Conservation (phyloP, 2,329 filamentous ascomycete species). For the Ceratocystiopsis brevicomis region DNA sequence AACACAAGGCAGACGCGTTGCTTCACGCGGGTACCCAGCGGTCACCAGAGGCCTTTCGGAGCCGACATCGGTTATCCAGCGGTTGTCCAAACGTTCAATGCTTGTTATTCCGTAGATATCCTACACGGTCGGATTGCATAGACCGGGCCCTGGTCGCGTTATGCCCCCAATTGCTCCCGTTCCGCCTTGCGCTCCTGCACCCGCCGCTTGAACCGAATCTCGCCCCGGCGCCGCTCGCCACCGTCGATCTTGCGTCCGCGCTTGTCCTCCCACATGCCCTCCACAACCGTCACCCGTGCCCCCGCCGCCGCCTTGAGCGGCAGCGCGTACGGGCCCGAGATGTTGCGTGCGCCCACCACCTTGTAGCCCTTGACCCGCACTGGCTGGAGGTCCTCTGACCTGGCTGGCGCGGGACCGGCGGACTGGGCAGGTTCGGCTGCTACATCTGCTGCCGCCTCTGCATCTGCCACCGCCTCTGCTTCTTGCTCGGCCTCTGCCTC, state of each 20-base stretch:
- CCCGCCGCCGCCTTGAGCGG: constrained; percentile 45
- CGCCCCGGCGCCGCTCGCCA: constrained; percentile 73
- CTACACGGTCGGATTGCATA: no score
- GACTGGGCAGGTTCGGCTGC: neutral
- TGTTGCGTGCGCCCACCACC: constrained; percentile 47
- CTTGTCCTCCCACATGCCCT: constrained; percentile 85
- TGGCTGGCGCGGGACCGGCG: neutral
- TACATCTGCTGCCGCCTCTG: neutral
- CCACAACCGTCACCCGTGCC: constrained; percentile 50
- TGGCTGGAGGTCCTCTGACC: neutral
- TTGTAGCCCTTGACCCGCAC: constrained; percentile 44
- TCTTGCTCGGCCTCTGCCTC: neutral
- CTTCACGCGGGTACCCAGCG: no score
- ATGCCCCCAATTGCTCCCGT: constrained; percentile 16
- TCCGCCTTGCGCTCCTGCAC: constrained; percentile 58
- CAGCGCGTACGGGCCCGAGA: constrained; percentile 57
- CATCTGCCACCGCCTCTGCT: constrained; percentile 9
- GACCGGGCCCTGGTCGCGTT: no score
- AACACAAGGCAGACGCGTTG: no score
- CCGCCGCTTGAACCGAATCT: constrained; percentile 73
- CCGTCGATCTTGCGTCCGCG: constrained; percentile 86
- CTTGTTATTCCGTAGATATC: no score
- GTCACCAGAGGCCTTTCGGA: no score
- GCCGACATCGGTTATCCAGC: no score
- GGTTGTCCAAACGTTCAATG: no score